Base-by-base conservation (phyloP, 1,139 yeast species). In the Hyphopichia pseudoburtonii region DNA sequence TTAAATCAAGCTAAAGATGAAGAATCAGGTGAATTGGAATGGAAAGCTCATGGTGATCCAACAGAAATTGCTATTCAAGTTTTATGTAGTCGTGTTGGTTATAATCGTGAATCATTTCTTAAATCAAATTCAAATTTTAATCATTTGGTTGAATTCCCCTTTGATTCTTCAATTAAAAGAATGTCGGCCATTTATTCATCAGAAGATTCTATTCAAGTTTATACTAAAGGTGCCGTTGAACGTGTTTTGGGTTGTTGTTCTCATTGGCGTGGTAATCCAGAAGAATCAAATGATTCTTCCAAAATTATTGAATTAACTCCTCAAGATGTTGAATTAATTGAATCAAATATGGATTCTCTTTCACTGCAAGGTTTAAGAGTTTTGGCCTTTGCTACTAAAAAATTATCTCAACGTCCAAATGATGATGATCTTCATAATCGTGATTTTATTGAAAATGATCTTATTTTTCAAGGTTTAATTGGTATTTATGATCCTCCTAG, bases 401-500 rank as follows among this genome's bases (percentile, higher is more conserved):
- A 25, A n/a, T 38, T 38, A 4, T 36, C 39, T 24, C 30, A 27
- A 14, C 38, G 36, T 17, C 11, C 37, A 17, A 33, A 32, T 16
- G 36, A 43, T n/a, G 49, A 43, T 4, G 14, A 18, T 14, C 3
- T 18, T 16, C 48, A 52, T 16, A 39, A 47, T 30, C 43, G 69
- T 35, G 64, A 56, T 14, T 33, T 27, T 5, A 56, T 69, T 30
- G 78, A 72, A 48, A 42, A 52, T 12, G 53, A 57, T 26, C 50
- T 69, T 41, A 56, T 61, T 3, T 72, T 75, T 52, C 66, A 68
- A 39, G 80, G 80, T 1, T 61, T 75, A 43, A 71, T 71, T 35
- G 78, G 78, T 18, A 67, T 76, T 44, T 67, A 73, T 41, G 80
- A 76, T 47, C 81, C 81, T 27, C 81, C 81, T 21, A 64, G 81